Conservation (phyloP, 2,329 filamentous ascomycete species). For the Tolypocladium ophioglossoides region DNA sequence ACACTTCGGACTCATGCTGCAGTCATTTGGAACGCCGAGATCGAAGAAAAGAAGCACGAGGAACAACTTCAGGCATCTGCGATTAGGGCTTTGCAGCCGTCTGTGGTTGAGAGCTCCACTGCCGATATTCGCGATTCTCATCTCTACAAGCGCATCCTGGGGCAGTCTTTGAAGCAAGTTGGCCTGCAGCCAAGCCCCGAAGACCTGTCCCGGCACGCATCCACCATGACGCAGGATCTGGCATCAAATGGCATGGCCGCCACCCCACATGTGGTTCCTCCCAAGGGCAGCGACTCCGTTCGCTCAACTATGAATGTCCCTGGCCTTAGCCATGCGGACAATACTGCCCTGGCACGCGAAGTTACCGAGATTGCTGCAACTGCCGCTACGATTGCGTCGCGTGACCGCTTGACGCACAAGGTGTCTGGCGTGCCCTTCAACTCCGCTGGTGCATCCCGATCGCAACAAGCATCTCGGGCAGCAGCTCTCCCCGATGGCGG, state of each 20-base stretch:
- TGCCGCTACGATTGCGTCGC: constrained; percentile 75
- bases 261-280: constrained; percentile 67
- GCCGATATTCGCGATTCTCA: constrained; percentile 76
- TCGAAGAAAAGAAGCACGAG: constrained; percentile 63
- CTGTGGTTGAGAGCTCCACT: constrained; percentile 36
- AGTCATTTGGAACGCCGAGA: constrained; percentile 87
- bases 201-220: constrained; percentile 28
- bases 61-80: constrained; percentile 29
- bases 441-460: constrained; percentile 9
- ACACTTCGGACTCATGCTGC: constrained; percentile 92
- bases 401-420: constrained; percentile 46
- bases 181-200: constrained; percentile 52
- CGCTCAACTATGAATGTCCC: constrained; percentile 43
- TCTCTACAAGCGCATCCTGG: constrained; percentile 86
- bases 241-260: constrained; percentile 32
- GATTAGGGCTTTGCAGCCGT: constrained; percentile 23
- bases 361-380: constrained; percentile 92
- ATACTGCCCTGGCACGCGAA: constrained; percentile 68
- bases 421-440: constrained; percentile 18
- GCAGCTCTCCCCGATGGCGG: constrained; percentile 34
- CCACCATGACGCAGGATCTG: constrained; percentile 20
- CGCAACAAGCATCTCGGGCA: constrained; percentile 22
- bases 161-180: constrained; percentile 78
- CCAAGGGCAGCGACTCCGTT: constrained; percentile 43
- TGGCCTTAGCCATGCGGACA: constrained; percentile 73